Conservation (phyloP, 2,329 filamentous ascomycete genomes). For the Cercospora janseana region DNA sequence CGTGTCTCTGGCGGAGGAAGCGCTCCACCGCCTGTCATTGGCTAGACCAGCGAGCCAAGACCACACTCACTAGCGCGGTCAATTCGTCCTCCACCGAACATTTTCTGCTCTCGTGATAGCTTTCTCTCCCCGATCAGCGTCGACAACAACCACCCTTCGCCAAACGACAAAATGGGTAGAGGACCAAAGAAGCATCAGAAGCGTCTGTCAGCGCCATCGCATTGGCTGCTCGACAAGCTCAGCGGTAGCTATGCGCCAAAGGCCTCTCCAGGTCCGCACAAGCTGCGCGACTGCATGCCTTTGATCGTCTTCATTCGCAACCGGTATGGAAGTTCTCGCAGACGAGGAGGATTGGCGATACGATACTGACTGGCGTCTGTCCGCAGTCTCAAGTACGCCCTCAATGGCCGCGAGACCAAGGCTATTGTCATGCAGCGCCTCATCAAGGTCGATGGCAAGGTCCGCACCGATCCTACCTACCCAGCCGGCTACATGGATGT, state of each 20-base stretch:
- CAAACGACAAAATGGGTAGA: slow-evolving; percentile 59
- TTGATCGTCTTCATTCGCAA: slow-evolving; percentile 96
- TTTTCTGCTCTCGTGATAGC: slow-evolving; percentile 11
- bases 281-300: slow-evolving; percentile 97
- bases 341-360: not conserved
- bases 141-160: slow-evolving; percentile 34
- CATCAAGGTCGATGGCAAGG: slow-evolving; percentile 99
- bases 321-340: slow-evolving; percentile 45
- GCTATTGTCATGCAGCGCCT: slow-evolving; percentile 99
- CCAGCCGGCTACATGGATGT: slow-evolving; percentile 99
- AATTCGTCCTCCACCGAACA: slow-evolving; percentile 9
- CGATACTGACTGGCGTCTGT: slow-evolving; percentile 16
- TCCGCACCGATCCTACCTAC: slow-evolving; percentile 98
- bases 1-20: not conserved
- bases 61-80: slow-evolving; percentile 7
- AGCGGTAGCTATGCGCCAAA: slow-evolving; percentile 72
- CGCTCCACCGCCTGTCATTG: not conserved
- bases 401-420: slow-evolving; percentile 97
- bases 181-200: slow-evolving; percentile 80
- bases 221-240: slow-evolving; percentile 99
- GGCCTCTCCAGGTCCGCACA: slow-evolving; percentile 87
- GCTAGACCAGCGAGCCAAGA: not conserved
- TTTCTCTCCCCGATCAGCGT: slow-evolving; percentile 14
- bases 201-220: slow-evolving; percentile 96
- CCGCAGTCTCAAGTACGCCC: slow-evolving; percentile 96